phyloP scores from a whole-genome alignment of 2,329 filamentous ascomycete species.

The Beauveria australis region DNA sequence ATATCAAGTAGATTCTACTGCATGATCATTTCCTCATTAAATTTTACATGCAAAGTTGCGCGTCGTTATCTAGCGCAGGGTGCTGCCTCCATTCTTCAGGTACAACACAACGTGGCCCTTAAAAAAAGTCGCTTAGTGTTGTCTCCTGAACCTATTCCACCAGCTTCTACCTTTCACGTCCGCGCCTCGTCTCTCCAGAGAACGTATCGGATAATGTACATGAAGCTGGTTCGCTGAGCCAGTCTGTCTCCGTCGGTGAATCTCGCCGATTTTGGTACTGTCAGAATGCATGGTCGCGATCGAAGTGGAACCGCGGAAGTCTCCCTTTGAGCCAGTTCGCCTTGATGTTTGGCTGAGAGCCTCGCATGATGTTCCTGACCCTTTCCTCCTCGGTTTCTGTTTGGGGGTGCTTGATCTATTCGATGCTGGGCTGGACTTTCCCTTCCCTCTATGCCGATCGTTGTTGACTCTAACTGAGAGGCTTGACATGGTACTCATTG shows the following conservation, averaged over 20 bases:
- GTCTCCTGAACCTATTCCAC: slow-evolving; percentile 2
- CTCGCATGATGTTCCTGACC: background rate
- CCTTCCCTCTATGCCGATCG: background rate
- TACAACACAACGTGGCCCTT: background rate
- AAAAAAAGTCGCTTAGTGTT: background rate
- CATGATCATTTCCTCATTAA: background rate
- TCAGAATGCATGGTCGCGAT: slow-evolving; percentile 23
- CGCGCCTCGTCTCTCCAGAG: background rate
- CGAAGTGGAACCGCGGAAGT: slow-evolving; percentile 1
- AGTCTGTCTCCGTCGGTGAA: slow-evolving; percentile 16
- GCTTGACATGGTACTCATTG: slow-evolving; percentile 39
- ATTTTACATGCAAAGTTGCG: background rate
- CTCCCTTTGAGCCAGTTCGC: slow-evolving; percentile 13
- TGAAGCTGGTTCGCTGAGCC: background rate
- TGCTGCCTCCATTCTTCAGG: too few relatives aligned
- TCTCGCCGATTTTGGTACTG: slow-evolving; percentile 39
- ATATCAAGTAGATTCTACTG: too few relatives aligned
- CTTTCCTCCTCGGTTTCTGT: background rate
- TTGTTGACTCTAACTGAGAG: slow-evolving; percentile 30
- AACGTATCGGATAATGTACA: background rate
- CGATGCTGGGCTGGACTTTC: background rate
- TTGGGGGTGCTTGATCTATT: background rate
- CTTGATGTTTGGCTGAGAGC: background rate
- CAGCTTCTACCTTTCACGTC: background rate
- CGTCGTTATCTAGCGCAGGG: too few relatives aligned